phyloP scores from a whole-genome alignment of 805 yeast genomes.

The Yarrowia alimentaria region DNA sequence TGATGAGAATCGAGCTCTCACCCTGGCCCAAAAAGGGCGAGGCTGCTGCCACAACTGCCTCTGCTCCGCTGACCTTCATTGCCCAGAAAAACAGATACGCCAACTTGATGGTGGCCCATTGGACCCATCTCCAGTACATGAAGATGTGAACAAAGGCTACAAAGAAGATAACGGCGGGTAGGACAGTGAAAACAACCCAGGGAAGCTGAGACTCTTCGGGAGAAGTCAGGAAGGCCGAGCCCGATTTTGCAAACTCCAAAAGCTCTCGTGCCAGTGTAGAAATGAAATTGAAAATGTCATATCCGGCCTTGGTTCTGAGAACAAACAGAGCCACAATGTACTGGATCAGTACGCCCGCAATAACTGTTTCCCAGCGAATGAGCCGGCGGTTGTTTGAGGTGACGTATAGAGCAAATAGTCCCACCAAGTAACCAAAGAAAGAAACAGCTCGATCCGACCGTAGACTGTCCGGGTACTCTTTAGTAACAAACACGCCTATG shows the following conservation, averaged over 20 bases:
- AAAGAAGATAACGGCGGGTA: conserved; percentile 61
- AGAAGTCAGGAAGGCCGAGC: conserved; percentile 58
- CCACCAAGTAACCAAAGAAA: conserved; percentile 53
- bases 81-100: conserved; percentile 60
- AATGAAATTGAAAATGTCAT: conserved; percentile 59
- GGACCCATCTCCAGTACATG: conserved; percentile 58
- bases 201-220: conserved; percentile 44
- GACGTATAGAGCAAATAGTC: conserved; percentile 46
- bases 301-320: conserved; percentile 57
- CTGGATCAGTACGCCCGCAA: conserved; percentile 59
- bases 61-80: conserved; percentile 59
- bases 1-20: conserved; percentile 59
- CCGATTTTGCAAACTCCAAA: conserved; percentile 55
- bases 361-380: conserved; percentile 59
- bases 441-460: conserved; percentile 56
- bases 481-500: conserved; percentile 53
- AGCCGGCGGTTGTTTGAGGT: conserved; percentile 48
- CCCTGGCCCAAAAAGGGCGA: conserved; percentile 67
- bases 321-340: conserved; percentile 60
- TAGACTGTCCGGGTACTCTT: conserved; percentile 47
- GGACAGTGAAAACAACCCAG: conserved; percentile 55
- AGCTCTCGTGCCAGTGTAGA: conserved; percentile 56
- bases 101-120: conserved; percentile 58
- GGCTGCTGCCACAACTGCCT: conserved; percentile 64
- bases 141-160: conserved; percentile 60